Base-by-base conservation (phyloP, 371 early-diverging fungal species). In the Mucor lusitanicus region DNA sequence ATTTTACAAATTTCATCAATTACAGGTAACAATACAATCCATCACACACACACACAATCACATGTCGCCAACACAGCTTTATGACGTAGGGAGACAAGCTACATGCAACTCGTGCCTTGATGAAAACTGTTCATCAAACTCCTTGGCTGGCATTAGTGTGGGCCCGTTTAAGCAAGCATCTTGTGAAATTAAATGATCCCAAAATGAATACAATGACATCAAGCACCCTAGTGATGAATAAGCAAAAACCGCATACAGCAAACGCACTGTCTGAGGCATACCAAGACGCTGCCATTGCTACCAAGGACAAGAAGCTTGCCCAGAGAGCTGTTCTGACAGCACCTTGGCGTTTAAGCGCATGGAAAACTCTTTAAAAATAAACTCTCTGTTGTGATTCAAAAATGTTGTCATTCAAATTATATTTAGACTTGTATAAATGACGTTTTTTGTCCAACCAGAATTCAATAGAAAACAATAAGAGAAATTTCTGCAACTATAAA, bases 301-400 rank as follows among this genome's bases (percentile, higher is more conserved):
- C 69, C 12, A 28, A 64, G 17, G 56, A 67, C 40, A 68, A 71
- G n/a, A 72, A 68, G 58, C 39, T 53, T 39, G 86, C 88, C 3
- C 87, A 88, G 55, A 71, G 82, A 5, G 81, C 86, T 6, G 75
- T 84, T 8, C 68, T 83, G 71, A 71, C 79, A 2, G 87, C 87
- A 0, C 88, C 88, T 59, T 86, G 86, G 87, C 73, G 81, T 23
- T 32, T 67, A 21, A 65, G 70, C 27, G 81, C 85, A 30, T 87
- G 88, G 87, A 60, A 75, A 61, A 63, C 65, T 11, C 59, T 78
- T 8, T 54, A 50, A 40, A 37, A 37, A 32, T 39, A 35, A 35
- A 54, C 11, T 50, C 12, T 30, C 15, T n/a, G 11, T 28, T 48
- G 30, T 61, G 17, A 46, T 46, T 35, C 3, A 32, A 27, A 21